Evolutionary conservation across 306 rosid species (phyloP).

Genomic region (Cercis canadensis): DNA sequence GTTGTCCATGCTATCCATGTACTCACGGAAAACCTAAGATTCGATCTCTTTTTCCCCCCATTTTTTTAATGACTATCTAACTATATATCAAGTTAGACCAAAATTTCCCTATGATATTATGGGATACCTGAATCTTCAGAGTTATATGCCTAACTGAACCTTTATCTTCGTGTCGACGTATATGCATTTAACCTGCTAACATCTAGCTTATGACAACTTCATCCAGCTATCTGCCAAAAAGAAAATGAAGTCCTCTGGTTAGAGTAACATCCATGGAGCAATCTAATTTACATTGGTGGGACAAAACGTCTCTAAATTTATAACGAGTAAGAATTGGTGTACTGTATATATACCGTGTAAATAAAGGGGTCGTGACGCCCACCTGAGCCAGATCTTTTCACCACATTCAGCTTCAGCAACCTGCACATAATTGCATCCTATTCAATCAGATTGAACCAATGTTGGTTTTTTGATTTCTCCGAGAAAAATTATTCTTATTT

Average conservation of each 20-base stretch:
- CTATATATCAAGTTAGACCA: conserved; percentile 24
- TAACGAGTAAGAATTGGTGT: neutral
- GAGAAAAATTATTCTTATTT: no score
- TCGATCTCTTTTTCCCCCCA: no score
- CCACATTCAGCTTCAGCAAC: conserved; percentile 58
- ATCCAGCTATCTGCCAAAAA: conserved; percentile 44
- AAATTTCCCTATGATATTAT: conserved; percentile 36
- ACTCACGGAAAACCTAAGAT: neutral
- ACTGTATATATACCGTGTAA: conserved; percentile 51
- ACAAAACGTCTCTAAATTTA: neutral
- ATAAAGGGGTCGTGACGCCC: conserved; percentile 72
- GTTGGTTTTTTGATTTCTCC: no score
- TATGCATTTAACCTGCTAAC: conserved; percentile 21
- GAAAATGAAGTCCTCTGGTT: neutral
- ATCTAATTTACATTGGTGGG: neutral
- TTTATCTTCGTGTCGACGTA: conserved; percentile 17
- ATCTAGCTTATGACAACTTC: conserved; percentile 35
- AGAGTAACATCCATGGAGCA: conserved; percentile 20
- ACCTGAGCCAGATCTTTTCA: conserved; percentile 70
- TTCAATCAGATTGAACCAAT: no score
- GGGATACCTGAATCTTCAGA: conserved; percentile 37
- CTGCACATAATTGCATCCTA: conserved; percentile 35
- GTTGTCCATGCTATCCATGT: no score
- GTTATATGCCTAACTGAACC: conserved; percentile 30
- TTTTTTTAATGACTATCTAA: conserved; percentile 25